Conservation (phyloP, 148 eudicot genomes). For the Nepenthes gracilis region DNA sequence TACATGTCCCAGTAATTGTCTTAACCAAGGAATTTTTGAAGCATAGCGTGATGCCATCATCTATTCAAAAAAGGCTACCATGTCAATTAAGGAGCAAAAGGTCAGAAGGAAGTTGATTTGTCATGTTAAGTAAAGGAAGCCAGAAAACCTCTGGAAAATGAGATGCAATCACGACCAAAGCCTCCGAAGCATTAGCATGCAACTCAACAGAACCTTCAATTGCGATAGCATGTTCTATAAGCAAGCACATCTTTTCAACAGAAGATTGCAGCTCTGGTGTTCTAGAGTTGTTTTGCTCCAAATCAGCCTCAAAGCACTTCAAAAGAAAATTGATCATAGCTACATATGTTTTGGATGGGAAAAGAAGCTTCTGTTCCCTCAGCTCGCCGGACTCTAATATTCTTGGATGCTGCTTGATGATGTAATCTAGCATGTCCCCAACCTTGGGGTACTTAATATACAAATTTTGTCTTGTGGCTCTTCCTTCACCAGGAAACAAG, state of each 20-base stretch:
- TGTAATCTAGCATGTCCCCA: slow-evolving; percentile 62
- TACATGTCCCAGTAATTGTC: slow-evolving; percentile 64
- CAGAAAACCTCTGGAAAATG: slow-evolving; percentile 61
- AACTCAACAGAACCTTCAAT: slow-evolving; percentile 85
- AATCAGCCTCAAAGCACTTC: slow-evolving; percentile 76
- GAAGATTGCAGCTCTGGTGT: slow-evolving; percentile 30
- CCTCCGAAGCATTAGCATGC: slow-evolving; percentile 77
- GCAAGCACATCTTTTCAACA: slow-evolving; percentile 53
- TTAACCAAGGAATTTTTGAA: slow-evolving; percentile 65
- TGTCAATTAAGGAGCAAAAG: slow-evolving; percentile 7
- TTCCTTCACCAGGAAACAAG: slow-evolving; percentile 69
- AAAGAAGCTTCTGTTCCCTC: slow-evolving; percentile 58
- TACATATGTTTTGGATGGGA: slow-evolving; percentile 63
- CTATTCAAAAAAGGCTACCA: slow-evolving; percentile 23
- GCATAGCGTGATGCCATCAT: slow-evolving; percentile 71
- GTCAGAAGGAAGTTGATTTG: not conserved
- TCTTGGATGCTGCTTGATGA: slow-evolving; percentile 54
- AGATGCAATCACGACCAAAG: slow-evolving; percentile 59
- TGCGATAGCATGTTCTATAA: slow-evolving; percentile 87
- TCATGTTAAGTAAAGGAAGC: slow-evolving; percentile 1
- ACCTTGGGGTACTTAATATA: slow-evolving; percentile 57
- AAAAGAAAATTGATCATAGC: slow-evolving; percentile 74
- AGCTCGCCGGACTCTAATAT: slow-evolving; percentile 34
- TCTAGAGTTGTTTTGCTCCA: slow-evolving; percentile 22
- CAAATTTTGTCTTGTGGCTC: slow-evolving; percentile 23